These are phyloP conservation scores for Aspergillus sp. DNA, from an alignment of 2,329 filamentous ascomycete genomes.

Conservation along the genomic window DNA sequence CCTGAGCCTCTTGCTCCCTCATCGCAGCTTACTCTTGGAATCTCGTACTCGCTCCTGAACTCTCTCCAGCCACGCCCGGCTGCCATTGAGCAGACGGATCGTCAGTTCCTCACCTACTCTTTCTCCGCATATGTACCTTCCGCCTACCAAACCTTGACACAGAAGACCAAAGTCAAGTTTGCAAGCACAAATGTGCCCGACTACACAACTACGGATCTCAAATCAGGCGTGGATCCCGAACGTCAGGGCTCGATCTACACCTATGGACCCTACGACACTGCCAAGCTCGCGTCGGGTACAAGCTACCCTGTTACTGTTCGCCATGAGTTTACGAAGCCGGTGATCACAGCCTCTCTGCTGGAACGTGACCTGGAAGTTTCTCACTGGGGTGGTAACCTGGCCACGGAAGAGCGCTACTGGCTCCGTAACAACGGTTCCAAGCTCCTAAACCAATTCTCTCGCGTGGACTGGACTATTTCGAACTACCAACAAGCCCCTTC, in stretches of 20 bases:
- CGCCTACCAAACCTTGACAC: slow-evolving; percentile 81
- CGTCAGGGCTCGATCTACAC: slow-evolving; percentile 83
- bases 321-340: slow-evolving; percentile 92
- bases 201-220: slow-evolving; percentile 68
- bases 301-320: slow-evolving; percentile 72
- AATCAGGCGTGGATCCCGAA: slow-evolving; percentile 67
- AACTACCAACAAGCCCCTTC: slow-evolving; percentile 75
- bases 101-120: slow-evolving; percentile 81
- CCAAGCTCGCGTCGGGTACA: slow-evolving; percentile 72
- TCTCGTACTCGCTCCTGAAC: slow-evolving; percentile 79
- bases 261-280: slow-evolving; percentile 79
- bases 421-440: slow-evolving; percentile 83
- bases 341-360: slow-evolving; percentile 74
- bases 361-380: slow-evolving; percentile 94
- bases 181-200: slow-evolving; percentile 76
- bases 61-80: slow-evolving; percentile 79
- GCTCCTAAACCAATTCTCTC: slow-evolving; percentile 69
- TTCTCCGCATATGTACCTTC: slow-evolving; percentile 85
- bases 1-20: slow-evolving; percentile 73
- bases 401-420: slow-evolving; percentile 91
- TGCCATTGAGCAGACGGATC: slow-evolving; percentile 76
- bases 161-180: slow-evolving; percentile 97
- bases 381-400: slow-evolving; percentile 96
- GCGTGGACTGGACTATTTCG: slow-evolving; percentile 71
- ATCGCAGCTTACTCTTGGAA: slow-evolving; percentile 79